Percentiles rank a stretch among this genome's conserved stretches.
Conservation (phyloP, 169 alveolate species). For the Cryptosporidium sp. region DNA sequence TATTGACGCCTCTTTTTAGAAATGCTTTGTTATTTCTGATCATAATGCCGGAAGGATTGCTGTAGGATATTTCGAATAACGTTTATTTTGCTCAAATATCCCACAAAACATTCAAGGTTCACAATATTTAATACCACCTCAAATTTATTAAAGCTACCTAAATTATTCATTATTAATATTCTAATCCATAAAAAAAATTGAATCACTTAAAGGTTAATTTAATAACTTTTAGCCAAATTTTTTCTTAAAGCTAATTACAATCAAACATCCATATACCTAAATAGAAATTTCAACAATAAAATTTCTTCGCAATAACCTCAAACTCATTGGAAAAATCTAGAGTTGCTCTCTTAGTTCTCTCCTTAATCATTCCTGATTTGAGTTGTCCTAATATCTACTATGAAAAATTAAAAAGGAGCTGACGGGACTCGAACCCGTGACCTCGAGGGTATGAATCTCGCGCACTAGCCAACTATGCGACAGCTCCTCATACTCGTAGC, state of each 20-base stretch:
- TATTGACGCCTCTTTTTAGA: neutral
- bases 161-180: too few species aligned
- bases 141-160: neutral
- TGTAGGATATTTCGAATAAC: conserved; percentile 23
- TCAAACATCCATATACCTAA: neutral
- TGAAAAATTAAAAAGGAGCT: conserved; percentile 75
- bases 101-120: too few species aligned
- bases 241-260: neutral
- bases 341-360: neutral
- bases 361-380: too few species aligned
- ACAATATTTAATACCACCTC: too few species aligned
- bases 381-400: too few species aligned
- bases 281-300: too few species aligned
- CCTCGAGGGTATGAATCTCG: conserved; percentile 78
- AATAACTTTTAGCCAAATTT: neutral
- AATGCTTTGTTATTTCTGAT: conserved; percentile 22
- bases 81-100: neutral
- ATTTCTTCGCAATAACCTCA: too few species aligned
- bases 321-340: too few species aligned
- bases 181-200: neutral
- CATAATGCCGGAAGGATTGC: conserved; percentile 53
- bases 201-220: too few species aligned
- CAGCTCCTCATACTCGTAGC: conserved; percentile 43
- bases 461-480: conserved; percentile 78
- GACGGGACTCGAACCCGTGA: conserved; percentile 79